Base-by-base conservation (phyloP, 2,329 filamentous ascomycete species). In the Nemania sp. region DNA sequence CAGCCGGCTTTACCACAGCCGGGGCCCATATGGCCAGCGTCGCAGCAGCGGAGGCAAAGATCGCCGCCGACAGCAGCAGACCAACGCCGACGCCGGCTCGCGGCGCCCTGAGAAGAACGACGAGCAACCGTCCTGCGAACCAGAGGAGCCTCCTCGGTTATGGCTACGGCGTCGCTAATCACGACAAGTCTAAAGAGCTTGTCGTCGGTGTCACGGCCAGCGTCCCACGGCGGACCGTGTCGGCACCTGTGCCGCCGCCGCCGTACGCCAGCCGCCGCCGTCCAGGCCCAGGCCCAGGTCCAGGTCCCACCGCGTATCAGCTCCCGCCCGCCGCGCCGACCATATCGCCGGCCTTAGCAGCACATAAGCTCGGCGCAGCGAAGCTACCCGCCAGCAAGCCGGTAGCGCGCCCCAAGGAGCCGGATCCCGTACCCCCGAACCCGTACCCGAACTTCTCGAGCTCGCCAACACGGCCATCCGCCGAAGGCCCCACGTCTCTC, bases 1-100 rank as follows among this genome's bases (percentile, higher is more conserved):
- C 59, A 42, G 77, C 80, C 0, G 86, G 84, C 0, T 90, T 91
- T 65, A 85, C 84, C n/a, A 84, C 84, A 10, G 85, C 87, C 2
- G 80, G 81, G 10, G 77, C 81, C 18, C 85, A 88, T 65, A 81
- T 80, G 54, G 74, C 76, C 2, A 75, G 72, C 9, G 70, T 81
- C 17, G 60, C 72, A 25, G 73, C 73, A 0, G 73, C 77, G 29
- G 74, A 75, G 53, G 73, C 69, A 0, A 72, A 67, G 20, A 59
- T 48, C 21, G 66, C 71, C 15, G 20, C 50, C 18, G 65, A 67
- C 32, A 35, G 54, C 5, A 64, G 55, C 13, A 49, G 46, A 47
- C 54, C 37, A 43, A 18, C 18, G 17, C 51, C 48, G 60, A 45
- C 59, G 59, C 39, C 64, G 60, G 56, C 63, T 42, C 42, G 39